Evolutionary conservation across 768 basidiomycete species (phyloP), one percentile per base, ranked within the genome.

Genomic region (Terana coerulea): DNA sequence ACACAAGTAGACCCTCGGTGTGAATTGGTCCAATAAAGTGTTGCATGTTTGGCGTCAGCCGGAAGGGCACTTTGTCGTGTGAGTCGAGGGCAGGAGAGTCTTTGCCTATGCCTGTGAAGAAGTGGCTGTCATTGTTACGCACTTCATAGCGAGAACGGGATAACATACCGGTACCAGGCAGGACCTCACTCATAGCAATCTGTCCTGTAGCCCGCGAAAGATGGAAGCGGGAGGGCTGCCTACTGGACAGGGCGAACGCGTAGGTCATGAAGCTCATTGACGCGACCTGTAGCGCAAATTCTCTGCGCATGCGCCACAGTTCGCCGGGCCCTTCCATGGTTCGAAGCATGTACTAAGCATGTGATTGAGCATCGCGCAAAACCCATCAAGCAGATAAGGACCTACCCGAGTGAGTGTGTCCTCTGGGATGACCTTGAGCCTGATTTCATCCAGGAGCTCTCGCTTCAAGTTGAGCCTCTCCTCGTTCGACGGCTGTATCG

Each of bases 291-390:
- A 88, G 67, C 8, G 95, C 86, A 68, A 98, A 97, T 69, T 98
- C 95, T 71, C 97, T 98, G 53, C 97, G 84, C 83, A 98, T 93
- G 53, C 90, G 79, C 95, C 95, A 99, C 3, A 98, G 76, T 60
- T 94, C 91, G 51, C 81, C 80, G 4, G 95, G 83, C 2, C 78
- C 79, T 40, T 77, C 72, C 91, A 98, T 95, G 21, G 88, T 86
- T 29, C 80, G 81, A 34, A 83, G 75, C 88, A 99, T 91, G 66
- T 94, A 98, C 97, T 99, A 49, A 25, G 36, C 48, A 46, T 14
- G 10, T 44, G 11, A 53, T 24, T 40, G 35, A 24, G 47, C 9
- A 21, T 11, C 9, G 6, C 9, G 39, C 21, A 3, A 19, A 10
- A 40, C 9, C 9, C 9, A 15, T 11, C 9, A 22, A 5, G 39